Conservation (phyloP, 2,329 filamentous ascomycete genomes). For the Penicillium sp. region DNA sequence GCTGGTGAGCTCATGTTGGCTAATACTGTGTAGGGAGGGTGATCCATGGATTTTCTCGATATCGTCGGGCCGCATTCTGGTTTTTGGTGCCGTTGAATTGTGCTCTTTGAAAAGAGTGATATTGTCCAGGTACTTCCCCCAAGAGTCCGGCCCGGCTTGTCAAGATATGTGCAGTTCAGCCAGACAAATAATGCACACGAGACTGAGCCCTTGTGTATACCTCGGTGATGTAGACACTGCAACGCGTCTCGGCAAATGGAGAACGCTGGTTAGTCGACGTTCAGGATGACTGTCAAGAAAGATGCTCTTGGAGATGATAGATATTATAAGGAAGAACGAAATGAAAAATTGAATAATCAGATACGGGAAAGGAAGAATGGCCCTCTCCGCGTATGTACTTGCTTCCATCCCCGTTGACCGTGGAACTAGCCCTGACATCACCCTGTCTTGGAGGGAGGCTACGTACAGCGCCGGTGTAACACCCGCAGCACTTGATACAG, state of each 20-base stretch:
- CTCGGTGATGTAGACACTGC: not conserved
- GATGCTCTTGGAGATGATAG: constrained; percentile 20
- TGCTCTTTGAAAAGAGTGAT: not conserved
- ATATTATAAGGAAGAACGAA: constrained; percentile 24
- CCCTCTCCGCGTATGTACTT: not conserved
- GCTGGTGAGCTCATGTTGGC: constrained; percentile 25
- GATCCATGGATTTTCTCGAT: constrained; percentile 31
- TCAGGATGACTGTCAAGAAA: not conserved
- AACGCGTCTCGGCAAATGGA: not conserved
- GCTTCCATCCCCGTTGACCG: constrained; percentile 2
- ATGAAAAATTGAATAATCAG: not conserved
- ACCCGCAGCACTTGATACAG: constrained; percentile 11
- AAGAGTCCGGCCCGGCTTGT: not conserved
- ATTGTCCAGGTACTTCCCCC: not conserved
- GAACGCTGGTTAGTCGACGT: not conserved
- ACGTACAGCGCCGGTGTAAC: constrained; percentile 13
- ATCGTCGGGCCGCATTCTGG: constrained; percentile 23
- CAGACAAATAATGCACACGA: not conserved
- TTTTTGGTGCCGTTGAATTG: not conserved
- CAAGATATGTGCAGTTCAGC: not conserved
- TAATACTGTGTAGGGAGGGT: constrained; percentile 27
- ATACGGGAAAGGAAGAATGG: not conserved
- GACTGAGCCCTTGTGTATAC: not conserved
- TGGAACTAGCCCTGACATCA: constrained; percentile 22
- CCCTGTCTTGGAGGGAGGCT: constrained; percentile 10